phyloP scores from a whole-genome alignment of 257 asterid genomes.

The Misopates orontium region DNA sequence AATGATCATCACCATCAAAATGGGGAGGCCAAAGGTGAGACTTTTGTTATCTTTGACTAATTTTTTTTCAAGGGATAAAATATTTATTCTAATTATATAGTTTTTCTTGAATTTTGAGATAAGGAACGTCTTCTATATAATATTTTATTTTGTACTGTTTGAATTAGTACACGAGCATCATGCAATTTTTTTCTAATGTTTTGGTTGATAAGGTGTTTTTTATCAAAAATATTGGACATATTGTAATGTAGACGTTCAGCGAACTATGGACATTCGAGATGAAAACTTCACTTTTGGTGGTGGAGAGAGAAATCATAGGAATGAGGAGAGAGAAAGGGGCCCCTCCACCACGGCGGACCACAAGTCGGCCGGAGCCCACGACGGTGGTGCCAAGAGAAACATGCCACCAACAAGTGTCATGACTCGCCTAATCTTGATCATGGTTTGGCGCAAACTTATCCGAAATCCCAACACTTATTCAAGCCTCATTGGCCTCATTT shows the following conservation, averaged over 20 bases:
- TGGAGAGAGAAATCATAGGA: slow-evolving; percentile 55
- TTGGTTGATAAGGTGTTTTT: slow-evolving; percentile 27
- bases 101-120: no score
- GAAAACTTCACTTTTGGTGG: slow-evolving; percentile 76
- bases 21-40: slow-evolving; percentile 72
- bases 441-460: slow-evolving; percentile 99
- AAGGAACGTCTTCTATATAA: no score
- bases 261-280: slow-evolving; percentile 50
- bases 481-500: slow-evolving; percentile 85
- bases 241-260: slow-evolving; percentile 56
- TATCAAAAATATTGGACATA: no score
- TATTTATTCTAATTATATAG: no score
- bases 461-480: slow-evolving; percentile 97
- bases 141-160: no score
- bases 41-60: no score
- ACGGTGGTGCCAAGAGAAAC: slow-evolving; percentile 52
- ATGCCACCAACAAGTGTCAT: slow-evolving; percentile 99
- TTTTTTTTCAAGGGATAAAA: no score
- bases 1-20: slow-evolving; percentile 79
- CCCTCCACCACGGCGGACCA: slow-evolving; percentile 55
- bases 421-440: slow-evolving; percentile 90
- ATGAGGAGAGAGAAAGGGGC: slow-evolving; percentile 62
- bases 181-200: background rate
- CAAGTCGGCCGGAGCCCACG: slow-evolving; percentile 41
- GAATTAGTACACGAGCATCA: no score